These are phyloP conservation scores for Xanthoparmelia taractica DNA, from an alignment of 495 filamentous ascomycete species.

Conservation along the genomic window DNA sequence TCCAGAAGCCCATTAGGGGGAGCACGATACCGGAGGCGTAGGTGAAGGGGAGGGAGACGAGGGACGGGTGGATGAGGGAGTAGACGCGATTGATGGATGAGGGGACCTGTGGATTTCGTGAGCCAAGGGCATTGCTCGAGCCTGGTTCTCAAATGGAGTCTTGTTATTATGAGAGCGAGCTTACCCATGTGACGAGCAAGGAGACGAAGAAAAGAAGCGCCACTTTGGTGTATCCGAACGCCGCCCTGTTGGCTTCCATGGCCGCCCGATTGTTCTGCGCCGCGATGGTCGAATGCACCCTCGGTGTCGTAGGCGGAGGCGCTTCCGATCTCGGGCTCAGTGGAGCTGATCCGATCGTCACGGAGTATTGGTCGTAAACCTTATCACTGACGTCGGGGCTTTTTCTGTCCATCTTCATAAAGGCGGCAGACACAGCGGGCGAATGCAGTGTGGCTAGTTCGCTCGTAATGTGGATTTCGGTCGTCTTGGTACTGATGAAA, in stretches of 20 bases:
- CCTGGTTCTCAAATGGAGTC: background rate
- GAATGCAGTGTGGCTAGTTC: conserved; percentile 10
- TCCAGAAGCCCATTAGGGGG: conserved; percentile 85
- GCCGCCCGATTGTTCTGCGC: conserved; percentile 8
- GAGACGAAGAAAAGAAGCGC: conserved; percentile 77
- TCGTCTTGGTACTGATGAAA: conserved; percentile 19
- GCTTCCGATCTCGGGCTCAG: conserved; percentile 1
- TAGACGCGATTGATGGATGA: conserved; percentile 76
- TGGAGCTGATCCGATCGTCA: conserved; percentile 17
- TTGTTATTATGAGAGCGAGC: conserved; percentile 27
- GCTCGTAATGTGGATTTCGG: conserved; percentile 20
- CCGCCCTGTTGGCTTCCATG: conserved; percentile 35
- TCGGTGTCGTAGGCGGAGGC: background rate
- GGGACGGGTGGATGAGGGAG: conserved; percentile 48
- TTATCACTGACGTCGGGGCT: background rate
- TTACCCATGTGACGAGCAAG: conserved; percentile 72
- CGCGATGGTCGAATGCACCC: background rate
- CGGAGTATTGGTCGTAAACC: conserved; percentile 17
- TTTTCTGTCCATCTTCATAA: background rate
- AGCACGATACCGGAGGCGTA: conserved; percentile 67
- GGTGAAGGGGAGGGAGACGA: conserved; percentile 52
- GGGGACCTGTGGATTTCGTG: conserved; percentile 44
- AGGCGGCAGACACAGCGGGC: background rate
- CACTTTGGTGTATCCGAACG: conserved; percentile 75
- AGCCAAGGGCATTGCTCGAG: background rate